Percentiles rank a stretch among this genome's conserved stretches.
Evolutionary conservation across 2,329 filamentous ascomycete genomes (phyloP).

Genomic region (Thelonectria olida): DNA sequence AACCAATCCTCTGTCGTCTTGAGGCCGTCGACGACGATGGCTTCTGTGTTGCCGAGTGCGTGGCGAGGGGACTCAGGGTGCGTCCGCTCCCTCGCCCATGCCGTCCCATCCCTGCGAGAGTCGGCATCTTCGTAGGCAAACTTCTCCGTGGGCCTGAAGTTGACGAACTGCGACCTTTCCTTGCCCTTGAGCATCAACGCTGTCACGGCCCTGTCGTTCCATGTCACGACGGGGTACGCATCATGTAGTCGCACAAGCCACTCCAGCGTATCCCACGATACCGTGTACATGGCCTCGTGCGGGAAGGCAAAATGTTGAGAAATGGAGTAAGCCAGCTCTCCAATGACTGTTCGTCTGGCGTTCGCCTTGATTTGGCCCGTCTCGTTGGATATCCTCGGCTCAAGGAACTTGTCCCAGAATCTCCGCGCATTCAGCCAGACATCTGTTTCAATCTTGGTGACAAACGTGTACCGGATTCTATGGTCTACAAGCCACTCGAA

Average conservation of each 20-base stretch:
- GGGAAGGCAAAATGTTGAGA: conserved; percentile 40
- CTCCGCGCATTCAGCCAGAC: conserved; percentile 44
- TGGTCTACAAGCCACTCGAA: conserved; percentile 42
- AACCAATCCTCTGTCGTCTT: conserved; percentile 38
- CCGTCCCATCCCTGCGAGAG: conserved; percentile 37
- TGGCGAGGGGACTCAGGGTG: conserved; percentile 37
- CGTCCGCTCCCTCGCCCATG: conserved; percentile 39
- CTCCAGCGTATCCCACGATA: conserved; percentile 46
- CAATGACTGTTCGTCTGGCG: conserved; percentile 40
- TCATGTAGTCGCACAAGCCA: conserved; percentile 39
- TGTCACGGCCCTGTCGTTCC: conserved; percentile 43
- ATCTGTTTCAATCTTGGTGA: conserved; percentile 47
- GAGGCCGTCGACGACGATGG: conserved; percentile 42
- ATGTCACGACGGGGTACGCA: conserved; percentile 37
- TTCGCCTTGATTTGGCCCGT: conserved; percentile 18
- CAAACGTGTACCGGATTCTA: conserved; percentile 39
- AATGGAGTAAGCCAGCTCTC: conserved; percentile 40
- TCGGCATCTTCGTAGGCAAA: conserved; percentile 44
- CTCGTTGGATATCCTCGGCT: conserved; percentile 32
- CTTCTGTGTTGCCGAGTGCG: conserved; percentile 33
- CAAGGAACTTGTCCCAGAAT: conserved; percentile 43
- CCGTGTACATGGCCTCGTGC: conserved; percentile 46
- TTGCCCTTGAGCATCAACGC: conserved; percentile 41
- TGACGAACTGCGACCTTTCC: conserved; percentile 39
- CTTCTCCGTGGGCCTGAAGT: conserved; percentile 41